phyloP scores from a whole-genome alignment of 129 eudicot species.

The Artemisia argyi region DNA sequence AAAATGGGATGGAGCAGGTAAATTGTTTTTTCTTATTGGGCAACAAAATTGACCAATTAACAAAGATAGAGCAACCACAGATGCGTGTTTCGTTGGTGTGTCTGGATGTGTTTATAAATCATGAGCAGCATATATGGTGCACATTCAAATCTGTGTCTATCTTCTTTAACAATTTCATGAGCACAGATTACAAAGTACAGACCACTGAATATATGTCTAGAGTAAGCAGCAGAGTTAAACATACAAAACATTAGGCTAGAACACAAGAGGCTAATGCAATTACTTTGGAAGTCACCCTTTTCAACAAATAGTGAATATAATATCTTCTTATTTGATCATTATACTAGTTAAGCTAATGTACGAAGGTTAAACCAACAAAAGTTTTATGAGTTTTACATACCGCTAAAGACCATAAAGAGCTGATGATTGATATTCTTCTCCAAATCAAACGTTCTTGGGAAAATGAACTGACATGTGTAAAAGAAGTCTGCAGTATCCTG shows the following conservation, averaged over 20 bases:
- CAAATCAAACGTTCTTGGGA: slow-evolving; percentile 7
- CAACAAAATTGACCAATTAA: not conserved
- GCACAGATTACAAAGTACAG: not conserved
- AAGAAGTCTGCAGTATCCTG: slow-evolving; percentile 25
- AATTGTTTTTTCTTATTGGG: not conserved
- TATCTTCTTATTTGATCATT: slow-evolving; percentile 19
- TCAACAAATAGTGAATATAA: not conserved
- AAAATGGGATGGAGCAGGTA: slow-evolving; percentile 72
- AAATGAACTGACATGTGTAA: slow-evolving; percentile 10
- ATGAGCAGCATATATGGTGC: not conserved
- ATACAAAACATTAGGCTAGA: not conserved
- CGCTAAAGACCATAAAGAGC: not conserved
- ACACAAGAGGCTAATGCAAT: slow-evolving; percentile 11
- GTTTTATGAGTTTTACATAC: slow-evolving; percentile 27
- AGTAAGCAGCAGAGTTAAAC: not conserved
- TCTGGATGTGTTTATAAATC: not conserved
- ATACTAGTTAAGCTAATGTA: slow-evolving; percentile 12
- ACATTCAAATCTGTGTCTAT: not conserved
- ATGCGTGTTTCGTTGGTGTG: not conserved
- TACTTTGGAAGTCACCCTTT: slow-evolving; percentile 11
- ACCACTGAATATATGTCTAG: not conserved
- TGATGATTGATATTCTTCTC: slow-evolving; percentile 19
- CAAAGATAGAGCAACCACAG: not conserved
- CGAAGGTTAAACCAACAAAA: slow-evolving; percentile 1
- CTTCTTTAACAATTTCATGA: not conserved